Percentiles rank a stretch among this genome's conserved stretches.
phyloP scores from a whole-genome alignment of 192 early-diverging fungal species.

The Coemansia javaensis region DNA sequence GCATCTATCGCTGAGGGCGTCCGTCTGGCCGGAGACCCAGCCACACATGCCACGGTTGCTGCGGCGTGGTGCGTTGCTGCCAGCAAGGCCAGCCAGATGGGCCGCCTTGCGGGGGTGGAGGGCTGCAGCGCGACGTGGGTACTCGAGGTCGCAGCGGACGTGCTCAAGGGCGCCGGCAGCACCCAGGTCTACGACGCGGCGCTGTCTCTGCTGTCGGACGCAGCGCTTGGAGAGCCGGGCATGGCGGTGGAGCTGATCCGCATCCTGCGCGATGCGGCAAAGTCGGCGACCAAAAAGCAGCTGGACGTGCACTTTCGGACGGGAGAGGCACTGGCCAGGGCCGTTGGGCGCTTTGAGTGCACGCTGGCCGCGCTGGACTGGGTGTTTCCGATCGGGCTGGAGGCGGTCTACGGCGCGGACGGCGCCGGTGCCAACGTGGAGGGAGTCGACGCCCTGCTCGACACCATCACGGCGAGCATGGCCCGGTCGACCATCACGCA shows the following conservation, averaged over 20 bases:
- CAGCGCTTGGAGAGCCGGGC: constrained; percentile 49
- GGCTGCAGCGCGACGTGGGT: neutral
- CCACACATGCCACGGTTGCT: constrained; percentile 51
- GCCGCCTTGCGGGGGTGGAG: neutral
- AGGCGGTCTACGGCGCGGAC: constrained; percentile 11
- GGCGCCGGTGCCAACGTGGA: constrained; percentile 10
- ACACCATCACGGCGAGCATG: constrained; percentile 12
- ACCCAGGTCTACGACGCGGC: constrained; percentile 73
- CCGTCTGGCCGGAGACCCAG: constrained; percentile 7
- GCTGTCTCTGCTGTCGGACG: constrained; percentile 61
- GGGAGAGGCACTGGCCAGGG: constrained; percentile 69
- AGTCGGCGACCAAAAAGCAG: constrained; percentile 62
- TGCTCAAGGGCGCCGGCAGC: constrained; percentile 64
- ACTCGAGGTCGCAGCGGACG: constrained; percentile 17
- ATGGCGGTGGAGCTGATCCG: constrained; percentile 29
- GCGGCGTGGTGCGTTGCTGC: constrained; percentile 62
- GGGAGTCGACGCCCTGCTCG: constrained; percentile 15
- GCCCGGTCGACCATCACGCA: constrained; percentile 20
- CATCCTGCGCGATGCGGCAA: constrained; percentile 56
- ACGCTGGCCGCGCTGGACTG: constrained; percentile 21
- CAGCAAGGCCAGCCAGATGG: constrained; percentile 60
- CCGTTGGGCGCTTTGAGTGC: constrained; percentile 32
- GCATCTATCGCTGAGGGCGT: neutral
- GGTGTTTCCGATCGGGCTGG: constrained; percentile 25
- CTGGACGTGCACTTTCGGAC: constrained; percentile 80